Base-by-base conservation (phyloP, 352 stramenopile genomes). In the Thalassiosira livingstoniorum region DNA sequence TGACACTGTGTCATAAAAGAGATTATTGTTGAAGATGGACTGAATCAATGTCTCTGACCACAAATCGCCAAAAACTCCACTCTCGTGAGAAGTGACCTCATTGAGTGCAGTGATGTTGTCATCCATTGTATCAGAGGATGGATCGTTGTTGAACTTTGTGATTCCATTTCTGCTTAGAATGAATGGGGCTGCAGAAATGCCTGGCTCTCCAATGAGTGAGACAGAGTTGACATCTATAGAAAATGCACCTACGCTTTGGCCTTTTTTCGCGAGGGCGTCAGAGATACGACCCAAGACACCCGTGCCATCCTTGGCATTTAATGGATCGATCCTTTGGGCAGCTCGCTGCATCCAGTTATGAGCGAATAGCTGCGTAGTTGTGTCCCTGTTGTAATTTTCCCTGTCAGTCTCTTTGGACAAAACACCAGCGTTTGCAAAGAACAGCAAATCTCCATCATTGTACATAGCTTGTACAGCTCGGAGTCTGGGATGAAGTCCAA, bases 231-330 rank as follows among this genome's bases (percentile, higher is more conserved):
- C 32, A 68, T 89, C 70, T 34, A 89, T 69, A 37, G 82, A 80
- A 78, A 83, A 87, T 32, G 78, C 63, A 58, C 71, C 70, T 32
- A 82, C 71, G 73, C 58, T 87, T 15, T 65, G 72, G 35, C 84
- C 86, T 32, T 89, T 80, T 5, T 53, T 70, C 4, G 45, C 78
- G 2, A 95, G 68, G 11, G 74, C 76, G 77, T 94, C 83, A 27
- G 55, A 27, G 5, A 95, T 87, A 15, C 91, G 74, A 23, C 92
- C 92, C 32, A 95, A 62, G n/a, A 96, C 61, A 63, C 92, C 92
- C 25, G 85, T 91, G 2, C 80, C 74, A 34, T 68, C 61, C n/a
- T 76, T n/a, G 11, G 72, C 29, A 51, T 90, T 83, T 1, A 87
- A 60, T 21, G 87, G 76, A 61, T 94, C 81, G 35, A 94, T 57